Conservation (phyloP, 306 rosid genomes). For the Astragalus membranaceus region DNA sequence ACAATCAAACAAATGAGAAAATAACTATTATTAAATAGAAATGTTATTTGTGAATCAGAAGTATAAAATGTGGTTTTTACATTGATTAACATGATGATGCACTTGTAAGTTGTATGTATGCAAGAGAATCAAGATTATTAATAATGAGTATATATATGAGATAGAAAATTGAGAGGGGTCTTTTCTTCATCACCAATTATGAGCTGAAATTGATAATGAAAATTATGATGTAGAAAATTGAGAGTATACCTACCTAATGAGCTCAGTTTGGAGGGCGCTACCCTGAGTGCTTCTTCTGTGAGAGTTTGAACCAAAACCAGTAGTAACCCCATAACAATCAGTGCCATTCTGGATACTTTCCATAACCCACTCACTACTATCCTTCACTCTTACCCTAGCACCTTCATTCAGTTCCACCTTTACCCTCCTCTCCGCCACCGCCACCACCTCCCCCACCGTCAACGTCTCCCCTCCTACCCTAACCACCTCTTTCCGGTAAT, state of each 20-base stretch:
- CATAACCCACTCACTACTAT: conserved; percentile 72
- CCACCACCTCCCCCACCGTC: conserved; percentile 57
- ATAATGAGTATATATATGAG: too few species aligned
- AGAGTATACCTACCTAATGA: conserved; percentile 34
- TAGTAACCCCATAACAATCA: conserved; percentile 67
- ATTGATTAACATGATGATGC: too few species aligned
- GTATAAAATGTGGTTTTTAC: too few species aligned
- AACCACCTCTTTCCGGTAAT: conserved; percentile 39
- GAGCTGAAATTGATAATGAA: too few species aligned
- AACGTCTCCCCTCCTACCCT: conserved; percentile 46
- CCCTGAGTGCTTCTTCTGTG: conserved; percentile 55
- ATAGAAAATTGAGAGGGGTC: too few species aligned
- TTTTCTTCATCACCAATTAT: too few species aligned
- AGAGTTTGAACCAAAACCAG: conserved; percentile 70
- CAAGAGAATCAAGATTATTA: too few species aligned
- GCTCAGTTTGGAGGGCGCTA: conserved; percentile 55
- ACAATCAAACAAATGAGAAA: too few species aligned
- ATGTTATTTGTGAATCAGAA: too few species aligned
- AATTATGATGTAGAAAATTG: too few species aligned
- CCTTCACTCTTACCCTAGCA: conserved; percentile 46
- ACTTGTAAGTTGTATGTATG: too few species aligned
- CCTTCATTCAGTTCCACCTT: conserved; percentile 43
- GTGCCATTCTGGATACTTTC: conserved; percentile 50
- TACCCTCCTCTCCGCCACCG: conserved; percentile 24
- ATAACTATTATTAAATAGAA: too few species aligned